Percentiles rank a stretch among this genome's conserved stretches.
Conservation (phyloP, 441 rosid species). For the Adansonia rubrostipa region DNA sequence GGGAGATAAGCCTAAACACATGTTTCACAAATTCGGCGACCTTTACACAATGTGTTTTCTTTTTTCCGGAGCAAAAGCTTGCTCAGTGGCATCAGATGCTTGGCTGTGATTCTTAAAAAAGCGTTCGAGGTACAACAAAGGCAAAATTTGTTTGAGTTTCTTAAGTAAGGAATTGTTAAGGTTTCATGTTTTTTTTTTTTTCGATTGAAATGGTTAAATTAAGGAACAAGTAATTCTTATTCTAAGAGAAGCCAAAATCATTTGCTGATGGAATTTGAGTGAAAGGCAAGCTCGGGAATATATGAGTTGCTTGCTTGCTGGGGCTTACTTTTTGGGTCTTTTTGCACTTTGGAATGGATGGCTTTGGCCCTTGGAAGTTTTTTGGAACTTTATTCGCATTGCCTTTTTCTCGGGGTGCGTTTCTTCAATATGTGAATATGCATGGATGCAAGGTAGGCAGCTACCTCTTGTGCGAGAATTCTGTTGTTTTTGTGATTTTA, state of each 20-base stretch:
- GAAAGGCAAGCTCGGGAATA: background rate
- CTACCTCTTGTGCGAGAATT: too few species aligned
- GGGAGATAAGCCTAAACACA: too few species aligned
- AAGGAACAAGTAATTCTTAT: conserved; percentile 2
- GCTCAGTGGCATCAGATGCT: background rate
- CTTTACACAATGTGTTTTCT: too few species aligned
- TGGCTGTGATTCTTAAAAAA: background rate
- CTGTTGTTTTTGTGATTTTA: too few species aligned
- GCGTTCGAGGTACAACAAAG: background rate
- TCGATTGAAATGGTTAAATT: background rate
- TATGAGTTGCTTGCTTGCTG: background rate
- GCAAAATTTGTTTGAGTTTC: background rate
- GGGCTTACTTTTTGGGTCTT: background rate
- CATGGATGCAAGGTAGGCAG: too few species aligned
- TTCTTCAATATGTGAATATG: background rate
- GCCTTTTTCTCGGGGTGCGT: background rate
- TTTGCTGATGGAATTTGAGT: background rate
- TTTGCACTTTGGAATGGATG: background rate
- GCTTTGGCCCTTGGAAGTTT: background rate
- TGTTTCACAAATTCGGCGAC: too few species aligned
- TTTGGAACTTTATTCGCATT: background rate
- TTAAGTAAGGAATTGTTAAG: background rate
- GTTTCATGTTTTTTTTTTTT: background rate
- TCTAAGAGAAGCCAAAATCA: background rate
- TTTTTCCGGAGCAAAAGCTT: background rate